phyloP scores from a whole-genome alignment of 2,329 filamentous ascomycete genomes.

The Aspergillus melleus region DNA sequence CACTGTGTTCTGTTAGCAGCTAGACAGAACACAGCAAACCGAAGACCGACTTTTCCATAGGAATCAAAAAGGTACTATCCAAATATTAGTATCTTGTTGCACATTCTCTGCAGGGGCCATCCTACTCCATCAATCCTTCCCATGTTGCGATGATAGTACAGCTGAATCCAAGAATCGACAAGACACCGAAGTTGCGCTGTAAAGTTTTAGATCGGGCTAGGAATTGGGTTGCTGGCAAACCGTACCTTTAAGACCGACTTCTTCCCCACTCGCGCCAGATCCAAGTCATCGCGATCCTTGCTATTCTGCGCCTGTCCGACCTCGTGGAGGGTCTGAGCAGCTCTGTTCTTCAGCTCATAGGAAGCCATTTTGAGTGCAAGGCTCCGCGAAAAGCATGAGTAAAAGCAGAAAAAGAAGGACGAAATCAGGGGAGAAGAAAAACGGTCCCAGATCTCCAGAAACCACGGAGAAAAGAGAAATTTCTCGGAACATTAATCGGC shows the following conservation, averaged over 20 bases:
- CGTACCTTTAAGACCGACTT: neutral
- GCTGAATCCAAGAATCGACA: neutral
- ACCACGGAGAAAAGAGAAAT: neutral
- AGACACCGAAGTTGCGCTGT: neutral
- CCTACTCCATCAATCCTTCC: neutral
- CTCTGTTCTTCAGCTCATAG: neutral
- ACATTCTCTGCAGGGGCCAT: neutral
- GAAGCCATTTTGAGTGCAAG: neutral
- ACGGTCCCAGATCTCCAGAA: neutral
- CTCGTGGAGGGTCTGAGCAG: neutral
- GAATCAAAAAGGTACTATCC: neutral
- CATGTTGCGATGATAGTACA: neutral
- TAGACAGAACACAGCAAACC: neutral
- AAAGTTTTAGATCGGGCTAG: neutral
- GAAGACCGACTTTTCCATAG: neutral
- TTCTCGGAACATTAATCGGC: neutral
- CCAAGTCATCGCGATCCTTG: neutral
- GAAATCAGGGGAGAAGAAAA: neutral
- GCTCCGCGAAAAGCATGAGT: neutral
- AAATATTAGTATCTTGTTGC: neutral
- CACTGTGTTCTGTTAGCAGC: conserved; percentile 17
- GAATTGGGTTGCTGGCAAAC: neutral
- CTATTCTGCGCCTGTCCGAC: neutral
- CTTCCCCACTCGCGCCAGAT: neutral
- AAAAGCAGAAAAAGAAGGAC: neutral